Evolutionary conservation across 2,329 filamentous ascomycete genomes (phyloP).

Genomic region (Diaporthe ampelina): DNA sequence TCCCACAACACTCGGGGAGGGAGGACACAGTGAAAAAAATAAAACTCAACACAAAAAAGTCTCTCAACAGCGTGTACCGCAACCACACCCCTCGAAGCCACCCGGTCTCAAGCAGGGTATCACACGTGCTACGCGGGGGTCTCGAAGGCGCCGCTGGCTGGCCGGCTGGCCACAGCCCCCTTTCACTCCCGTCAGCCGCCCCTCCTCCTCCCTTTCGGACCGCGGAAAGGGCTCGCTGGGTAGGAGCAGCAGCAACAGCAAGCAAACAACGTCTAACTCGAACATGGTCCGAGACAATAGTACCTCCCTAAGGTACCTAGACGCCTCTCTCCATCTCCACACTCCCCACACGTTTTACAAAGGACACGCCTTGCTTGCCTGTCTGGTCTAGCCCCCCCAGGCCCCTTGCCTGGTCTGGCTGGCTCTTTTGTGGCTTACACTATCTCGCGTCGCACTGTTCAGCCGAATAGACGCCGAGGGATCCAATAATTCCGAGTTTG

Average conservation of each 20-base stretch:
- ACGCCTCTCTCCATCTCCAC: too few species aligned
- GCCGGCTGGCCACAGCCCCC: not conserved
- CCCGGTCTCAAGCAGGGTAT: not conserved
- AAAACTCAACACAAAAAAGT: not conserved
- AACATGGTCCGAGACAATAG: conserved; percentile 12
- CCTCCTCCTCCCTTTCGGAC: not conserved
- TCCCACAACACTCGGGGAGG: not conserved
- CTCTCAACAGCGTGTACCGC: not conserved
- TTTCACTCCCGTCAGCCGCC: too few species aligned
- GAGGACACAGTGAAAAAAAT: not conserved
- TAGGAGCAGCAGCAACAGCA: too few species aligned
- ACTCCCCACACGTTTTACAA: not conserved
- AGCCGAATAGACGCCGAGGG: conserved; percentile 29
- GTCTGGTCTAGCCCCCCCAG: too few species aligned
- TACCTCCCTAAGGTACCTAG: too few species aligned
- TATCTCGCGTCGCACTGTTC: not conserved
- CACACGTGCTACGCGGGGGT: not conserved
- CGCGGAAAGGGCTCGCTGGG: not conserved
- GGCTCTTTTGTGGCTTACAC: not conserved
- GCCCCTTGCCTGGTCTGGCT: too few species aligned
- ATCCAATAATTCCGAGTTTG: too few species aligned
- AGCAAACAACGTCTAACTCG: conserved; percentile 7
- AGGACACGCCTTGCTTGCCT: not conserved
- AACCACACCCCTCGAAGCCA: not conserved
- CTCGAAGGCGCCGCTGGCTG: not conserved